Conservation (phyloP, 2,329 filamentous ascomycete genomes). For the Beauveria caledonica region DNA sequence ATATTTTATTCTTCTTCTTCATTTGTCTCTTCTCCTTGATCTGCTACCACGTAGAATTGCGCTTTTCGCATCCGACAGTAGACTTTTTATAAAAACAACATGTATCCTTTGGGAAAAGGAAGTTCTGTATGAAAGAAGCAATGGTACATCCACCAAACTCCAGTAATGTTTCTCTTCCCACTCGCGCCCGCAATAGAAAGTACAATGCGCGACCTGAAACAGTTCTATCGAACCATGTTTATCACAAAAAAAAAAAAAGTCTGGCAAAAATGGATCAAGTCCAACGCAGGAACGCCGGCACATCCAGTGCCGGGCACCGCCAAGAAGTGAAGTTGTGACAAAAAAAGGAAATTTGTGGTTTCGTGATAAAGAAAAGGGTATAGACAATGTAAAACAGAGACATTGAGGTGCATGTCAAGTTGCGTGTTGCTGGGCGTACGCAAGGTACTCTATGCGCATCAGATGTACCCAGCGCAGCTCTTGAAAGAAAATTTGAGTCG, state of each 20-base stretch:
- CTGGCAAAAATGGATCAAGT: constrained; percentile 5
- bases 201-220: constrained; percentile 3
- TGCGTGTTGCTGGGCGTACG: neutral
- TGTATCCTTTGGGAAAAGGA: neutral
- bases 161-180: constrained; percentile 5
- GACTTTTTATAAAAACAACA: constrained; percentile 1
- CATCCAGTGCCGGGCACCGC: neutral
- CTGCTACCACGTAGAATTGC: neutral
- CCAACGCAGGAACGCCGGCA: neutral
- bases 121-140: neutral
- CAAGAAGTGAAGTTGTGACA: neutral
- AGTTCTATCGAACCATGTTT: constrained; percentile 8
- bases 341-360: constrained; percentile 3
- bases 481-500: neutral
- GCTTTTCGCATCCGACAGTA: neutral
- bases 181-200: neutral
- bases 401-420: constrained; percentile 5
- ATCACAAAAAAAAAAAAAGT: constrained; percentile 1
- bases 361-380: constrained; percentile 10
- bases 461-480: neutral
- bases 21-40: neutral
- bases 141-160: constrained; percentile 10
- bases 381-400: constrained; percentile 11
- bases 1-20: neutral
- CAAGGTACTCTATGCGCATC: constrained; percentile 1